A percentile compares a stretch with the other conserved stretches of the same genome.
These are phyloP conservation scores for Hypocreales sp. DNA, from an alignment of 2,329 filamentous ascomycete genomes.

Conservation along the genomic window DNA sequence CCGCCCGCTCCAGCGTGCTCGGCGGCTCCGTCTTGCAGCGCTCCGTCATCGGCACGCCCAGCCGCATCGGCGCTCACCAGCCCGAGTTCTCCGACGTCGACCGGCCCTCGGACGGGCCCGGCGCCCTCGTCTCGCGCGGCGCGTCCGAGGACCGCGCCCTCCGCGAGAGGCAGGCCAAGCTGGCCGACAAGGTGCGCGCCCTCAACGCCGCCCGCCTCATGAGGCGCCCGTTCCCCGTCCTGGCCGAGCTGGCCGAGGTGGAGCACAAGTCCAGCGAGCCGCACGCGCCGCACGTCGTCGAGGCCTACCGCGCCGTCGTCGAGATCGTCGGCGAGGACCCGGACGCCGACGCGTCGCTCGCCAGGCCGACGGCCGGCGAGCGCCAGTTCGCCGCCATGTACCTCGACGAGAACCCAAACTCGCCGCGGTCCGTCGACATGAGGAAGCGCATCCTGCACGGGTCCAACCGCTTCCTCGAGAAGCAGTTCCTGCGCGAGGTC, in stretches of 20 bases:
- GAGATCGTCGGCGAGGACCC: slow-evolving; percentile 62
- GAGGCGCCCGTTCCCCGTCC: slow-evolving; percentile 53
- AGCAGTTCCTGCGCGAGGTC: slow-evolving; percentile 62
- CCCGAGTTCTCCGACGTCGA: slow-evolving; percentile 55
- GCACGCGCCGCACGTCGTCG: slow-evolving; percentile 58
- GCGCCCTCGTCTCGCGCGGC: slow-evolving; percentile 26
- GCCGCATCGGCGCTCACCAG: slow-evolving; percentile 47
- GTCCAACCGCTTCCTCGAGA: slow-evolving; percentile 66
- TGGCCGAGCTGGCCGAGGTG: slow-evolving; percentile 61
- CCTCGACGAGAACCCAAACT: slow-evolving; percentile 56
- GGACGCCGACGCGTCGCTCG: slow-evolving; percentile 39
- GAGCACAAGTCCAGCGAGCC: slow-evolving; percentile 56
- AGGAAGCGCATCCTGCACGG: slow-evolving; percentile 69
- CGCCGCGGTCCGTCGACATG: slow-evolving; percentile 46
- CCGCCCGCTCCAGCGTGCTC: slow-evolving; percentile 33
- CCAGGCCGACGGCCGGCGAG: slow-evolving; percentile 53
- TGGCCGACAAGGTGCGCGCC: slow-evolving; percentile 62
- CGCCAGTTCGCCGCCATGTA: slow-evolving; percentile 66
- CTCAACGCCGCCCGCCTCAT: slow-evolving; percentile 61
- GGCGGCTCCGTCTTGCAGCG: slow-evolving; percentile 55
- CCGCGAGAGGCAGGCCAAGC: slow-evolving; percentile 71
- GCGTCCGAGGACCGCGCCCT: slow-evolving; percentile 56
- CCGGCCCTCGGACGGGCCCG: slow-evolving; percentile 33
- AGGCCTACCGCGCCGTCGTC: slow-evolving; percentile 70
- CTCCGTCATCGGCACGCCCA: slow-evolving; percentile 76